These are phyloP conservation scores for Annulohypoxylon nitens DNA, from an alignment of 495 filamentous ascomycete species.

Conservation along the genomic window DNA sequence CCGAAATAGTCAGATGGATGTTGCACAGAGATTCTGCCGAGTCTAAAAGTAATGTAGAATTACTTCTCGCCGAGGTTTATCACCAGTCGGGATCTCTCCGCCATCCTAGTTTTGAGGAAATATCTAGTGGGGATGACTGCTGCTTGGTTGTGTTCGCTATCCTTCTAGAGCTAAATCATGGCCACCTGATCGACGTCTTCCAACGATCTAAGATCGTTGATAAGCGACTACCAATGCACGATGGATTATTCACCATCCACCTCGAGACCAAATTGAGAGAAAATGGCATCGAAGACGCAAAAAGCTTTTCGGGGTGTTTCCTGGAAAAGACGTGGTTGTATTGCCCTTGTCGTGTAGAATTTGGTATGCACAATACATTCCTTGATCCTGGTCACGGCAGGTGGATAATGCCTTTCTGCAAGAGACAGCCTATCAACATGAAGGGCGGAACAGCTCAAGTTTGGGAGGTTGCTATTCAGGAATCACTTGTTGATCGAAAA, in stretches of 20 bases:
- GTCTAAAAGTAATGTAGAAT: slow-evolving; percentile 9
- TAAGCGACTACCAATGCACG: slow-evolving; percentile 9
- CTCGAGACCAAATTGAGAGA: slow-evolving; percentile 4
- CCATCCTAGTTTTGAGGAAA: neutral
- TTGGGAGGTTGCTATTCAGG: slow-evolving; percentile 50
- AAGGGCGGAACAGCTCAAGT: slow-evolving; percentile 54
- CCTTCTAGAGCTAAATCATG: slow-evolving; percentile 48
- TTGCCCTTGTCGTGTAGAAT: slow-evolving; percentile 24
- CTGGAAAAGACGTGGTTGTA: slow-evolving; percentile 46
- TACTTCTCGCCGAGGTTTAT: slow-evolving; percentile 18
- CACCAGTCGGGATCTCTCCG: neutral
- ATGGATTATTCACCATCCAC: neutral
- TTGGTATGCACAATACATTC: slow-evolving; percentile 21
- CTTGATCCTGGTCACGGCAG: slow-evolving; percentile 25
- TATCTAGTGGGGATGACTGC: neutral
- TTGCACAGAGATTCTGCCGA: slow-evolving; percentile 2
- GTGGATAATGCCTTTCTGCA: slow-evolving; percentile 52
- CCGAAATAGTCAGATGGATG: slow-evolving; percentile 39
- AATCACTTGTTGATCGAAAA: slow-evolving; percentile 47
- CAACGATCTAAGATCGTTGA: slow-evolving; percentile 39
- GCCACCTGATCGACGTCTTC: slow-evolving; percentile 49
- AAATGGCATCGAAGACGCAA: slow-evolving; percentile 4
- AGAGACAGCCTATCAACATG: slow-evolving; percentile 40
- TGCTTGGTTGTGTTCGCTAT: slow-evolving; percentile 53
- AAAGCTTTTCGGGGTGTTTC: slow-evolving; percentile 46